A percentile compares a stretch with the other conserved stretches of the same genome.
These are phyloP conservation scores for Helicocarpus griseus DNA, from an alignment of 2,329 filamentous ascomycete species.

Conservation along the genomic window DNA sequence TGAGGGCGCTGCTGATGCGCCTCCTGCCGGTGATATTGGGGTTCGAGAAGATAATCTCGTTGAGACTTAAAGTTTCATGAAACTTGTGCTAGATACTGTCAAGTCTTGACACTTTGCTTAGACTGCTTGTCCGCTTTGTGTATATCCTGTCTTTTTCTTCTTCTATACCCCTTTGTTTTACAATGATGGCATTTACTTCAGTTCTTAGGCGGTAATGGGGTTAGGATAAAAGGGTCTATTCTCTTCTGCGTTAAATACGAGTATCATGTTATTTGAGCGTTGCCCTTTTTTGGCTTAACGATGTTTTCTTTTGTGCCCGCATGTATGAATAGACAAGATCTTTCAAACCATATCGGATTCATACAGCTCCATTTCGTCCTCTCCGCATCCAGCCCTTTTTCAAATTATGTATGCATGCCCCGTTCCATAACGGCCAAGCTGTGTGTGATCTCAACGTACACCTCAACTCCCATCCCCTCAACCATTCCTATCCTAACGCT, in stretches of 20 bases:
- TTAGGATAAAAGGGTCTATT: not conserved
- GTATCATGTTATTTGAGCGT: not conserved
- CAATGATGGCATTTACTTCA: not conserved
- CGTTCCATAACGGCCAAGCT: not conserved
- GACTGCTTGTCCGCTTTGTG: not conserved
- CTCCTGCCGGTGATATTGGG: not conserved
- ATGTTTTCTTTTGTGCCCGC: not conserved
- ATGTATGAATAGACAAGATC: conserved; percentile 1
- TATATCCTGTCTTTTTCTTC: not conserved
- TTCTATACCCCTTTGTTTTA: not conserved
- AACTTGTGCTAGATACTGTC: not conserved
- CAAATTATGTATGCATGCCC: too few relatives aligned
- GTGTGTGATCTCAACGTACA: not conserved
- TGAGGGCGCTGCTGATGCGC: not conserved
- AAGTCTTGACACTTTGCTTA: not conserved
- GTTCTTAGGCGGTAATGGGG: not conserved
- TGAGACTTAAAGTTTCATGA: not conserved
- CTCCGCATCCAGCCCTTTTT: too few relatives aligned
- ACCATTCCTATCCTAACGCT: not conserved
- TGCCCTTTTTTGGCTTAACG: not conserved
- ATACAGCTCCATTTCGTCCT: too few relatives aligned
- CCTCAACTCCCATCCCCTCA: not conserved
- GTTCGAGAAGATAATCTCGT: not conserved
- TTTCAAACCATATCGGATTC: not conserved
- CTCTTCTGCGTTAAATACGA: not conserved